Base-by-base conservation (phyloP, 768 basidiomycete species). In the Sarcodon sp. region DNA sequence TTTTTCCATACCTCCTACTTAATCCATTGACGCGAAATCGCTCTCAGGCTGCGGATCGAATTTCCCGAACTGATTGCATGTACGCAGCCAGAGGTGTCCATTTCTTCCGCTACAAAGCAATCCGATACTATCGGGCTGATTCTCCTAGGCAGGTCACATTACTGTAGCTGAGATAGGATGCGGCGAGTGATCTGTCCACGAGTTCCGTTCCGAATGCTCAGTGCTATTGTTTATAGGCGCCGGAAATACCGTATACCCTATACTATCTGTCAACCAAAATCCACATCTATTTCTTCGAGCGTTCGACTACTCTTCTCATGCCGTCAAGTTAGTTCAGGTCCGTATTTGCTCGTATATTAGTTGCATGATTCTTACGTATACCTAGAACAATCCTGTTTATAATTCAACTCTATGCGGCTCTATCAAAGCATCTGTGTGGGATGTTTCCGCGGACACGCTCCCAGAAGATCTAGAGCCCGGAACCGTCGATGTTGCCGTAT, bases 221-320 rank as follows among this genome's bases (percentile, higher is more conserved):
- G 13, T 37, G 27, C 16, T 7, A 31, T 35, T n/a, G 5, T 15
- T 18, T 15, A 21, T 33, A 88, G 92, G 94, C 37, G 89, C 90
- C 15, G 96, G 96, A n/a, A 96, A 94, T 60, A 83, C 91, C 6
- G 77, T 91, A 1, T 96, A 92, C 57, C 96, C 96, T 0, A 69
- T 99, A 1, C 69, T 96, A 16, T 68, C 77, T n/a, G 65, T 76
- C 33, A 98, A 97, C 59, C 64, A 76, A 55, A 99, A 99, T 61
- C 81, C 88, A 0, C 61, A 75, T 0, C 75, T 98, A 6, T 61
- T 61, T 7, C 66, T 97, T 12, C 73, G 75, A 35, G 93, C 93
- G 0, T 93, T 87, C 56, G 96, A 99, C 64, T 99, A 92, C 61
- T 87, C 94, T 0, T 70, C 72, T 8, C 83, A 87, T 55, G 96